These are phyloP conservation scores for Rhizopus delemar DNA, from an alignment of 371 early-diverging fungal genomes.

Conservation along the genomic window DNA sequence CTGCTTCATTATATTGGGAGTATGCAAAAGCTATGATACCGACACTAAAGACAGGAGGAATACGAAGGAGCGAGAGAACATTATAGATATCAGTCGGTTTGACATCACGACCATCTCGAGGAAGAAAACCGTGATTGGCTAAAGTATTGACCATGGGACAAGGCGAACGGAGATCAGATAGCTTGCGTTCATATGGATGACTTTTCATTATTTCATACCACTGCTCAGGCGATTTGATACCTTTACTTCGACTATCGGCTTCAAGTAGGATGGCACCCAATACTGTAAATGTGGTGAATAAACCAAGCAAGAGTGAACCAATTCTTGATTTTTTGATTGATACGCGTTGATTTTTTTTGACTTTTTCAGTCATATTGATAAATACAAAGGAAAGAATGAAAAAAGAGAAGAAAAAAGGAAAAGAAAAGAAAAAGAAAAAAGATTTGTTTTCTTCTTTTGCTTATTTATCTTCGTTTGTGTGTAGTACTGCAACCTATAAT, in stretches of 20 bases:
- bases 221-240: constrained; percentile 13
- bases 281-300: constrained; percentile 8
- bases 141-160: constrained; percentile 45
- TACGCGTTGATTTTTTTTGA: neutral
- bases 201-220: constrained; percentile 26
- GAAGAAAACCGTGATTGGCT: constrained; percentile 44
- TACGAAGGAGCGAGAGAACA: constrained; percentile 17
- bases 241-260: constrained; percentile 12
- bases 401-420: too few species aligned
- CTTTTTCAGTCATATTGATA: neutral
- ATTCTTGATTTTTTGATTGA: neutral
- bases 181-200: constrained; percentile 28
- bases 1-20: constrained; percentile 14
- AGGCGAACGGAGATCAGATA: constrained; percentile 30
- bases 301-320: constrained; percentile 7
- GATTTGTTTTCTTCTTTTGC: neutral
- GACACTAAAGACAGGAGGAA: constrained; percentile 18
- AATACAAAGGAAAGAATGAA: neutral
- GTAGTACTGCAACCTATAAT: neutral
- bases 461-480: neutral
- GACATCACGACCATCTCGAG: constrained; percentile 35
- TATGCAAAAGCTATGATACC: constrained; percentile 17
- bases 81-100: constrained; percentile 30
- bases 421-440: neutral
- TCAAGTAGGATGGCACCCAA: constrained; percentile 10